phyloP scores from a whole-genome alignment of 2,329 filamentous ascomycete species.

The Lachnellula occidentalis region DNA sequence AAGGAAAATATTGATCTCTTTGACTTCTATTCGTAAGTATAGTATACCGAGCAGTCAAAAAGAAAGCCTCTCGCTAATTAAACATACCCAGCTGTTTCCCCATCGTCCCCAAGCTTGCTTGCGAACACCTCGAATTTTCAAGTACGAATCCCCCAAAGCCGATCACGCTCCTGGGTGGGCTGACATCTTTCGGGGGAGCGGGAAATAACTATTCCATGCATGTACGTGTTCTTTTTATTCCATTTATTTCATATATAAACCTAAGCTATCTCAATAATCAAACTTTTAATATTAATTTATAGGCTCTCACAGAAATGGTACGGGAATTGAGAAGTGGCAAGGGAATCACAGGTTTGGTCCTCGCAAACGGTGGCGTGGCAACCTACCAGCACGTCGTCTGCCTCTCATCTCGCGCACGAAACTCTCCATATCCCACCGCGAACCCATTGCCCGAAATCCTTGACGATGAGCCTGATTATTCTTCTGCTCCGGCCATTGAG shows the following conservation, averaged over 20 bases:
- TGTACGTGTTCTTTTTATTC: slow-evolving; percentile 31
- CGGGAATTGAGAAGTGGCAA: slow-evolving; percentile 44
- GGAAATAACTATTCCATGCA: slow-evolving; percentile 70
- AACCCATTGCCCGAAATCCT: slow-evolving; percentile 42
- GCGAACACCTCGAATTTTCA: slow-evolving; percentile 51
- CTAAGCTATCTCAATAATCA: too few relatives aligned
- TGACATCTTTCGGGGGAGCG: slow-evolving; percentile 65
- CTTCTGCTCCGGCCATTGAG: slow-evolving; percentile 36
- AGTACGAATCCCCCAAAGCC: slow-evolving; percentile 42
- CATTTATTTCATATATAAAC: too few relatives aligned
- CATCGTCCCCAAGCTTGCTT: slow-evolving; percentile 63
- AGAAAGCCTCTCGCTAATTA: neutral
- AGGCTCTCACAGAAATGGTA: slow-evolving; percentile 50
- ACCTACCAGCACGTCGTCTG: slow-evolving; percentile 60
- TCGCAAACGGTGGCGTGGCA: slow-evolving; percentile 62
- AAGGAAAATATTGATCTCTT: slow-evolving; percentile 52
- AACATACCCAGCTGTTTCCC: slow-evolving; percentile 53
- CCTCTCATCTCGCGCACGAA: slow-evolving; percentile 43
- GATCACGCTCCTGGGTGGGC: slow-evolving; percentile 56
- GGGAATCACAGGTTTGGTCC: slow-evolving; percentile 47
- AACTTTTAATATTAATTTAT: neutral
- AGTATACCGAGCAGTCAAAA: neutral
- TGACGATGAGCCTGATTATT: slow-evolving; percentile 24
- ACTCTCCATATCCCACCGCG: slow-evolving; percentile 40
- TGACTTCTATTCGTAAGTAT: slow-evolving; percentile 56